Evolutionary conservation across 2,329 filamentous ascomycete genomes (phyloP), one percentile per base, ranked within the genome.

Genomic region (Epichloe elymi): DNA sequence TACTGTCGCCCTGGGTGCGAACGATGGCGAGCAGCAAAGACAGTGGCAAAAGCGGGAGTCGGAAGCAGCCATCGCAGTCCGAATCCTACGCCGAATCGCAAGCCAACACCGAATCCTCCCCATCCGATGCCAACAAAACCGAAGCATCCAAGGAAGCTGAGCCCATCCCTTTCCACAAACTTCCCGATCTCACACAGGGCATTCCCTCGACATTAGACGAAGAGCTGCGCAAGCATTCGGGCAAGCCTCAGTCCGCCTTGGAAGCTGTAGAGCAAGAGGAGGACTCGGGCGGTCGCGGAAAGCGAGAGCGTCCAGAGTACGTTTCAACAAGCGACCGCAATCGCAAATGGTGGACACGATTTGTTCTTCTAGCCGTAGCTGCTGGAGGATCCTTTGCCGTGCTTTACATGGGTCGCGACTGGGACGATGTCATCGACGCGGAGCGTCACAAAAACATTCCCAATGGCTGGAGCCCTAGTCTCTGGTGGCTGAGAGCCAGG

Each of bases 111-210:
- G 56, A 60, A 46, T 8, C 41, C 0, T n/a, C 33, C n/a, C 4
- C 42, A 15, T 19, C 52, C 15, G 12, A 42, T 26, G 42, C 26
- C 11, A 37, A 51, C 12, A 49, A 60, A 6, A 40, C 61, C 38
- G 61, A 65, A 36, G 42, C 58, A n/a, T 53, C 58, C 36, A 62
- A 62, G 46, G 67, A 72, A 48, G 60, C 62, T 48, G 67, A 71
- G 48, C 59, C 70, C 53, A 70, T 76, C 58, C 73, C 80, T 23
- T 74, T 79, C 49, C 77, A 83, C 60, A 83, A 87, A 49, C 79
- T 96, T 12, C 91, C 91, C 49, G 90, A 97, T 64, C 75, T 97
- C 43, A 93, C 88, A n/a, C 84, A 91, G 62, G 91, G 91, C 56
- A 95, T 97, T 55, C 91, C 91, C 0, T 95, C 90, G 2, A 95